Evolutionary conservation across 331 rosid genomes (phyloP).

Genomic region (Dryas integrifolia): DNA sequence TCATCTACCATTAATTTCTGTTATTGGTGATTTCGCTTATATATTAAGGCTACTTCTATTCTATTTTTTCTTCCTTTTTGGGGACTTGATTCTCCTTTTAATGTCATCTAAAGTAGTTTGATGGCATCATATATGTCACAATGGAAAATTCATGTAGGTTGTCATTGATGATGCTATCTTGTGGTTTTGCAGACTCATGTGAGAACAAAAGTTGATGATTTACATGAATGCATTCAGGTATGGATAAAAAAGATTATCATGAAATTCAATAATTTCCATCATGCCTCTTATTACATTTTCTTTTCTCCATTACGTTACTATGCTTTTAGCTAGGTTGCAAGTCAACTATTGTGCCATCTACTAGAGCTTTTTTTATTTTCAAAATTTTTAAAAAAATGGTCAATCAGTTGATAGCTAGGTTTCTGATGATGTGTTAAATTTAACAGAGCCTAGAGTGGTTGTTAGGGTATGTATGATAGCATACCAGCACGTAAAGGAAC

Average conservation of each 20-base stretch:
- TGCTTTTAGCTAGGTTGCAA: background rate
- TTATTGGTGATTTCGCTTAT: too few species aligned
- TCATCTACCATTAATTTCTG: too few species aligned
- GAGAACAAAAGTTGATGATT: slow-evolving; percentile 65
- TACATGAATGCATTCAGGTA: slow-evolving; percentile 83
- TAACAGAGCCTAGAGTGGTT: slow-evolving; percentile 80
- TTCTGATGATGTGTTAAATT: slow-evolving; percentile 26
- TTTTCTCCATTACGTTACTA: background rate
- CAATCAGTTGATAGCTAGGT: slow-evolving; percentile 22
- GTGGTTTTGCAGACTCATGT: slow-evolving; percentile 78
- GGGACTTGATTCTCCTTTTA: slow-evolving; percentile 13
- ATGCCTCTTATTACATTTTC: too few species aligned
- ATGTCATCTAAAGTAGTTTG: background rate
- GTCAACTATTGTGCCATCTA: background rate
- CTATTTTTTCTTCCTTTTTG: background rate
- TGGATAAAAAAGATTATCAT: background rate
- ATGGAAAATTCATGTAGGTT: background rate
- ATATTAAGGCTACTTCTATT: background rate
- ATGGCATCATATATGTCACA: background rate
- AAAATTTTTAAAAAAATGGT: background rate
- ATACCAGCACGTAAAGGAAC: slow-evolving; percentile 14
- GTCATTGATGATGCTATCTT: slow-evolving; percentile 22
- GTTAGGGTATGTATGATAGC: slow-evolving; percentile 55
- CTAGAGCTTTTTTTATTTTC: background rate
- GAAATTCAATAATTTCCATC: background rate